phyloP scores from a whole-genome alignment of 2,329 filamentous ascomycete species.

The Ophiostoma himal-ulmi region DNA sequence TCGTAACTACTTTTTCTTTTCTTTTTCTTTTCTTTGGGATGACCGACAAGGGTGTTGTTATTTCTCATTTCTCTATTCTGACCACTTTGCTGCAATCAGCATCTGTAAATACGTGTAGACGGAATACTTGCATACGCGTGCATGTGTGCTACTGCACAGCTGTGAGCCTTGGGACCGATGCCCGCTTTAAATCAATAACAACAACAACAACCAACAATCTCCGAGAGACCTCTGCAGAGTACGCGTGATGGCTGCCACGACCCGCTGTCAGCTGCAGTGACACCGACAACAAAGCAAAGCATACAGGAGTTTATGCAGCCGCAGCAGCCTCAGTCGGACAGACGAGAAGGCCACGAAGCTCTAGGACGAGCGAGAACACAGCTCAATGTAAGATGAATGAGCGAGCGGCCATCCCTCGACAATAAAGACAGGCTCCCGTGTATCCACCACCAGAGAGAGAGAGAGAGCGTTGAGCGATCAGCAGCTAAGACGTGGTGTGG shows the following conservation, averaged over 20 bases:
- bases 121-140: constrained; percentile 6
- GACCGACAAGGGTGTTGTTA: constrained; percentile 8
- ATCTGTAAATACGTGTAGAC: background rate
- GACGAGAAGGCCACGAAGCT: background rate
- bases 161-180: constrained; percentile 12
- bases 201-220: background rate
- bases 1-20: background rate
- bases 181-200: background rate
- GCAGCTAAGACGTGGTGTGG: constrained; percentile 14
- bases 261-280: constrained; percentile 14
- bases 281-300: constrained; percentile 1
- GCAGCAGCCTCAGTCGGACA: background rate
- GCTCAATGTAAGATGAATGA: no score
- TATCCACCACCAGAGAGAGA: constrained; percentile 8
- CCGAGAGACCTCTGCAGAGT: background rate
- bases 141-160: constrained; percentile 15
- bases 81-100: background rate
- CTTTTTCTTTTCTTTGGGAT: background rate
- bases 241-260: background rate
- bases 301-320: background rate
- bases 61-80: background rate
- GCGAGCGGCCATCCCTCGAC: background rate
- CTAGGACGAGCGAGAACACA: no score
- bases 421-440: background rate
- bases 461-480: constrained; percentile 12